Evolutionary conservation across 768 basidiomycete species (phyloP).

Genomic region (Sistotremastrum niveocremeum): DNA sequence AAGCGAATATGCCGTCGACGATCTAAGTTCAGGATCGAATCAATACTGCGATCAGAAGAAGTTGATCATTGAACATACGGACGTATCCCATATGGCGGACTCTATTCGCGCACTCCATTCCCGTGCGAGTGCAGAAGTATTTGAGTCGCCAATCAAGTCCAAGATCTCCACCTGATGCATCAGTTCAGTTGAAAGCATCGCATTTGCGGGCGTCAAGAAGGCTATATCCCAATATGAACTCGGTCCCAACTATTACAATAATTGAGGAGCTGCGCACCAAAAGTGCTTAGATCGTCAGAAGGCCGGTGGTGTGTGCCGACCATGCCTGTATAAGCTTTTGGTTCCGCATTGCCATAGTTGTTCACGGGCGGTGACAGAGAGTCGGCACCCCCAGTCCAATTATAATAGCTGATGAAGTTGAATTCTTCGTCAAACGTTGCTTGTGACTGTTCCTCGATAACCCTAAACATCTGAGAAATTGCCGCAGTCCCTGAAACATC

Average conservation of each 20-base stretch:
- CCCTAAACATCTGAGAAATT: conserved; percentile 58
- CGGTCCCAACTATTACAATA: background rate
- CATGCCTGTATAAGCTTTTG: conserved; percentile 58
- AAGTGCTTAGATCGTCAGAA: conserved; percentile 59
- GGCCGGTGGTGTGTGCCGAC: conserved; percentile 70
- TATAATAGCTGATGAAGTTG: conserved; percentile 66
- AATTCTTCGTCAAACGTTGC: conserved; percentile 53
- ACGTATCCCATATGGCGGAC: conserved; percentile 48
- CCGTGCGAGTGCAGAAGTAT: conserved; percentile 39
- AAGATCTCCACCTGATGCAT: conserved; percentile 45
- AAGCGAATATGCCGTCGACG: conserved; percentile 54
- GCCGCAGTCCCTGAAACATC: conserved; percentile 44
- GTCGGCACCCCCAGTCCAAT: conserved; percentile 65
- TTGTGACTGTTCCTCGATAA: conserved; percentile 68
- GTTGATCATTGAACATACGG: conserved; percentile 24
- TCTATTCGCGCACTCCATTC: conserved; percentile 44
- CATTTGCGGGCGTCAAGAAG: conserved; percentile 68
- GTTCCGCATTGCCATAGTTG: conserved; percentile 64
- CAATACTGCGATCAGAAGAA: background rate
- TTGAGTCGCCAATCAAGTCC: conserved; percentile 31
- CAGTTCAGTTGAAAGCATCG: conserved; percentile 69
- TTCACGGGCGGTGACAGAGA: conserved; percentile 48
- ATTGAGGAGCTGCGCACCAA: conserved; percentile 27
- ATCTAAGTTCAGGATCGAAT: conserved; percentile 24
- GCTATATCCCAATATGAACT: conserved; percentile 26